Conservation (phyloP, 2,329 filamentous ascomycete genomes). For the Ophiostoma pallidulum region DNA sequence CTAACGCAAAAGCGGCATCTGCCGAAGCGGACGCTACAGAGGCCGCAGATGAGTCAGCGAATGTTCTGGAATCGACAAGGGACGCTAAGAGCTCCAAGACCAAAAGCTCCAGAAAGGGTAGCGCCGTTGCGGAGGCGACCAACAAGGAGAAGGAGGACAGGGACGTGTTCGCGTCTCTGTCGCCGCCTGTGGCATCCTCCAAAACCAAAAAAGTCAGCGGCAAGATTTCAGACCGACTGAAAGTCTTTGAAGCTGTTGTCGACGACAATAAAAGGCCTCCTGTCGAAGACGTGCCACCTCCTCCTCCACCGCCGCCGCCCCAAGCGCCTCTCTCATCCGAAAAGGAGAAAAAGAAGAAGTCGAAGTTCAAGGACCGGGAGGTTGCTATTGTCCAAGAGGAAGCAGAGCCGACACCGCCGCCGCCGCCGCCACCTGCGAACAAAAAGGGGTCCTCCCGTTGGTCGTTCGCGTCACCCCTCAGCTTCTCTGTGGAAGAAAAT, state of each 20-base stretch:
- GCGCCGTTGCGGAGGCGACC: constrained; percentile 11
- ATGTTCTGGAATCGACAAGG: constrained; percentile 7
- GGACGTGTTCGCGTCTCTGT: background rate
- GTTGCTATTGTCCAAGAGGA: constrained; percentile 9
- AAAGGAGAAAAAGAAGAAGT: constrained; percentile 24
- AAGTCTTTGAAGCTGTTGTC: constrained; percentile 41
- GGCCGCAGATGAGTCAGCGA: constrained; percentile 19
- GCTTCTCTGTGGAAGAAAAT: constrained; percentile 15
- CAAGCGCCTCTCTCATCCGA: constrained; percentile 27
- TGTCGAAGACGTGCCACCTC: constrained; percentile 2
- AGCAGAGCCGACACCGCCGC: constrained; percentile 3
- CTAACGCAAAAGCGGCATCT: constrained; percentile 3
- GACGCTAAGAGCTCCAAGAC: constrained; percentile 14
- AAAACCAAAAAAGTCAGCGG: constrained; percentile 38
- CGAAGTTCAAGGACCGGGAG: constrained; percentile 19
- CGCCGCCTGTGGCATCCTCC: background rate
- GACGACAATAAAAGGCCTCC: constrained; percentile 24
- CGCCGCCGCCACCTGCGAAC: constrained; percentile 1
- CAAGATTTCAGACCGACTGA: constrained; percentile 48
- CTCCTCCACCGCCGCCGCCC: constrained; percentile 29
- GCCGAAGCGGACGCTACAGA: constrained; percentile 11
- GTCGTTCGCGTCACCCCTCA: constrained; percentile 16
- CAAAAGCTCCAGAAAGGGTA: constrained; percentile 31
- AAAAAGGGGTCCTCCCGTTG: constrained; percentile 15
- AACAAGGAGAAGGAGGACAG: constrained; percentile 3